These are phyloP conservation scores for Euphorbia tirucalli DNA, from an alignment of 345 rosid species.

Conservation along the genomic window DNA sequence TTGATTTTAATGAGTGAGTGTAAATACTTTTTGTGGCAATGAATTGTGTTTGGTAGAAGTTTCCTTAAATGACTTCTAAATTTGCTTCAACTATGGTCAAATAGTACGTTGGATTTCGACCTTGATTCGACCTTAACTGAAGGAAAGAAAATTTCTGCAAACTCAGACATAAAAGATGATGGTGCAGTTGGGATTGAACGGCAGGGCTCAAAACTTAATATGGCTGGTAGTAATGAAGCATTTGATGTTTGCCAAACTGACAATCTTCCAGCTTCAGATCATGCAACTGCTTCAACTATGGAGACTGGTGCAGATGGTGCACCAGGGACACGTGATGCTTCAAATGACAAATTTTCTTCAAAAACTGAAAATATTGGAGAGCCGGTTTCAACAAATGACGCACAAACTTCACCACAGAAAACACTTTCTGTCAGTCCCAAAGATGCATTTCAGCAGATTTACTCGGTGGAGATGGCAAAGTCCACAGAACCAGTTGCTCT, in stretches of 20 bases:
- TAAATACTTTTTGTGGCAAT: constrained; percentile 12
- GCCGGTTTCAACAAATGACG: constrained; percentile 4
- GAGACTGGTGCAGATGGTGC: constrained; percentile 28
- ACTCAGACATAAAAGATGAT: constrained; percentile 27
- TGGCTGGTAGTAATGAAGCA: constrained; percentile 17
- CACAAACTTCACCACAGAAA: constrained; percentile 21
- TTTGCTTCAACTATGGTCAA: constrained; percentile 26
- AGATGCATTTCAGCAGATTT: constrained; percentile 23
- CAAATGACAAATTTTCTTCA: constrained; percentile 26
- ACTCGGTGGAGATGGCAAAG: constrained; percentile 12
- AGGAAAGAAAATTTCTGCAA: constrained; percentile 36
- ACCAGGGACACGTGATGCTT: constrained; percentile 22
- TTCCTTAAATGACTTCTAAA: constrained; percentile 3
- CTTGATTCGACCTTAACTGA: constrained; percentile 41
- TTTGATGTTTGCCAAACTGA: constrained; percentile 23
- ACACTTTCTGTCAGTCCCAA: constrained; percentile 7
- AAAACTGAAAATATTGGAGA: constrained; percentile 22
- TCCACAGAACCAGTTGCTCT: constrained; percentile 18
- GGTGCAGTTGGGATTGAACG: constrained; percentile 33
- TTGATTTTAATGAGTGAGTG: constrained; percentile 70
- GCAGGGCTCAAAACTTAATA: constrained; percentile 27
- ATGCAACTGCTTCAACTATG: constrained; percentile 21
- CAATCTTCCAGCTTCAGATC: constrained; percentile 27
- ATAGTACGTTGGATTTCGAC: constrained; percentile 60
- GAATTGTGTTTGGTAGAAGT: neutral